Conservation (phyloP, 441 rosid species). For the Gossypium gossypioides region DNA sequence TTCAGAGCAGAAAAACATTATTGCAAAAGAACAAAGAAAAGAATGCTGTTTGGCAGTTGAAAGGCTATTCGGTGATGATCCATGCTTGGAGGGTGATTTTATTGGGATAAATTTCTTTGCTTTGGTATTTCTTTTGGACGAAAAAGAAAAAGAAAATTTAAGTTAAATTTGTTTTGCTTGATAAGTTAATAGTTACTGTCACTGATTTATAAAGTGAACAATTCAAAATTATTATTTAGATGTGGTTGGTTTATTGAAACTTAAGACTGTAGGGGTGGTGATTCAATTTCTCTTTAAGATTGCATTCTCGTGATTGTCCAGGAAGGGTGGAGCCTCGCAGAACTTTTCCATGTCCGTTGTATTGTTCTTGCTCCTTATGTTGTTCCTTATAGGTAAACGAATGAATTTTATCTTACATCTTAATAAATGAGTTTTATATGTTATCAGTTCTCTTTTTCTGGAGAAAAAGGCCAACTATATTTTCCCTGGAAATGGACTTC, state of each 20-base stretch:
- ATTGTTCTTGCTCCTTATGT: slow-evolving; percentile 86
- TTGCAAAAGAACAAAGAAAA: slow-evolving; percentile 44
- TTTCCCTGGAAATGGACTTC: not conserved
- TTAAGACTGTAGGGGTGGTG: not conserved
- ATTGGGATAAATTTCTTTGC: slow-evolving; percentile 81
- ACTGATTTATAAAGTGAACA: not conserved
- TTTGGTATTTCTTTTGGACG: slow-evolving; percentile 37
- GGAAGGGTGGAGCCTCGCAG: slow-evolving; percentile 98
- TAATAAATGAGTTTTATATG: not conserved
- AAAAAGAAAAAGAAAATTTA: not conserved
- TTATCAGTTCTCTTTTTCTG: not conserved
- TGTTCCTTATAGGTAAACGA: slow-evolving; percentile 73
- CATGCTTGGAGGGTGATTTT: slow-evolving; percentile 51
- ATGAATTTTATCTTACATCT: not conserved
- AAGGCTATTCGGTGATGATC: slow-evolving; percentile 44
- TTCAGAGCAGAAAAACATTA: slow-evolving; percentile 28
- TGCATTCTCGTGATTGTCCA: slow-evolving; percentile 21
- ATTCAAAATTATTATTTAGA: not conserved
- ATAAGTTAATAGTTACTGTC: not conserved
- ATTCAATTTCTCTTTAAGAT: slow-evolving; percentile 6
- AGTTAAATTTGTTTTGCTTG: not conserved
- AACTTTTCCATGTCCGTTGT: slow-evolving; percentile 58
- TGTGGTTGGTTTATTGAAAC: not conserved
- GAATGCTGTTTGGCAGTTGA: slow-evolving; percentile 50
- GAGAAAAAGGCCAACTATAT: not conserved